A percentile compares a stretch with the other conserved stretches of the same genome.
phyloP scores from a whole-genome alignment of 345 rosid species.

The Euphorbia lathyris region DNA sequence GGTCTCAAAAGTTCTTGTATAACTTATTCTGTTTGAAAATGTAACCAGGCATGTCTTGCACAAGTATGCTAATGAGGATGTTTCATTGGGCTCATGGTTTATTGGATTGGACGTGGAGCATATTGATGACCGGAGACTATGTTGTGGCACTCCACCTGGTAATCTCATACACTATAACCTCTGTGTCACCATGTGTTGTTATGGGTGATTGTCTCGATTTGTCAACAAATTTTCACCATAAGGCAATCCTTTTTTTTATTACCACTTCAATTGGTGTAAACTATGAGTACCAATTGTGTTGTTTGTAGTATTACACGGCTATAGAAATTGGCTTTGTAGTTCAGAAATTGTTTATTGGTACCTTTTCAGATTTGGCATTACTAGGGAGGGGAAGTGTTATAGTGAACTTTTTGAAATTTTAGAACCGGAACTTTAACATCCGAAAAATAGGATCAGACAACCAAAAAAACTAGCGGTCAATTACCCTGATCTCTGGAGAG shows the following conservation, averaged over 20 bases:
- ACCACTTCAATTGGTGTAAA: not conserved
- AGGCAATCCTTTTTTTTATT: not conserved
- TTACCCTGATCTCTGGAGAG: not conserved
- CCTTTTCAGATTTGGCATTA: not conserved
- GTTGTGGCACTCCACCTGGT: slow-evolving; percentile 98
- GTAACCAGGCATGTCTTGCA: slow-evolving; percentile 73
- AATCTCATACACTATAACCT: slow-evolving; percentile 19
- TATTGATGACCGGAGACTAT: slow-evolving; percentile 91
- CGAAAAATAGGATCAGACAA: not conserved
- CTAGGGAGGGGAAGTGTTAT: no score
- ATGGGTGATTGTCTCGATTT: not conserved
- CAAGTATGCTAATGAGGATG: slow-evolving; percentile 88
- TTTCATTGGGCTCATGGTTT: slow-evolving; percentile 95
- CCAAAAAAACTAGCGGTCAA: not conserved
- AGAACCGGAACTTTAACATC: not conserved
- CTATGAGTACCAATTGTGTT: not conserved
- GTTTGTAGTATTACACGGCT: not conserved
- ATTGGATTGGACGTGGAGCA: slow-evolving; percentile 94
- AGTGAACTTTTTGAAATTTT: not conserved
- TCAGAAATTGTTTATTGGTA: not conserved
- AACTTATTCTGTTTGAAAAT: slow-evolving; percentile 9
- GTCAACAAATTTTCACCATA: not conserved
- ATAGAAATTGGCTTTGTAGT: not conserved
- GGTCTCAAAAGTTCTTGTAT: not conserved
- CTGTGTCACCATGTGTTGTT: not conserved